phyloP scores from a whole-genome alignment of 345 rosid species.

The Populus simonii region DNA sequence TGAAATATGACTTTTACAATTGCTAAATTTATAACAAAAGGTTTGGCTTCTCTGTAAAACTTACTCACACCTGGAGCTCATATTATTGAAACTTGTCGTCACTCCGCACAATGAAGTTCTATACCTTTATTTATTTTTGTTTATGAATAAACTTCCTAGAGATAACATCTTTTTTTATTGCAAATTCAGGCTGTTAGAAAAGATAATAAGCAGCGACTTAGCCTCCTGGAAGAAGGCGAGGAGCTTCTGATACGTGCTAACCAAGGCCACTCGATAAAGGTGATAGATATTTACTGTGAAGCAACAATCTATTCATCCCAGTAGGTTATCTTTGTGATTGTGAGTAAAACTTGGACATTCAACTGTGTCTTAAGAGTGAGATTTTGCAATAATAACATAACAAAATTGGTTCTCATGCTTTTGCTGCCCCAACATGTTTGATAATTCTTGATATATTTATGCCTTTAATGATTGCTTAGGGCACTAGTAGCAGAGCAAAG shows the following conservation, averaged over 20 bases:
- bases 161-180: slow-evolving; percentile 1
- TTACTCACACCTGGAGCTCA: not conserved
- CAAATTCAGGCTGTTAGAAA: slow-evolving; percentile 66
- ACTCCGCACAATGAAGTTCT: not conserved
- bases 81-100: not conserved
- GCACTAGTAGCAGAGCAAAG: not conserved
- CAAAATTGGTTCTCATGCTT: not conserved
- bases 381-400: not conserved
- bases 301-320: not conserved
- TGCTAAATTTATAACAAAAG: not conserved
- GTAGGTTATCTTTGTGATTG: not conserved
- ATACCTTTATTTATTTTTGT: not conserved
- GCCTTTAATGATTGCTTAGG: not conserved
- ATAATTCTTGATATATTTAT: not conserved
- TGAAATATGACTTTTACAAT: not conserved
- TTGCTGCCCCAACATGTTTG: not conserved
- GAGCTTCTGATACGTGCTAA: slow-evolving; percentile 84
- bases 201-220: slow-evolving; percentile 82
- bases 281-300: slow-evolving; percentile 12
- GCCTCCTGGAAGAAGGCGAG: slow-evolving; percentile 70
- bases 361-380: not conserved
- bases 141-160: not conserved
- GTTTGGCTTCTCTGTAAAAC: not conserved
- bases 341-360: not conserved
- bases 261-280: slow-evolving; percentile 87